phyloP scores from a whole-genome alignment of 306 rosid genomes.

The Dalbergia cultrata region DNA sequence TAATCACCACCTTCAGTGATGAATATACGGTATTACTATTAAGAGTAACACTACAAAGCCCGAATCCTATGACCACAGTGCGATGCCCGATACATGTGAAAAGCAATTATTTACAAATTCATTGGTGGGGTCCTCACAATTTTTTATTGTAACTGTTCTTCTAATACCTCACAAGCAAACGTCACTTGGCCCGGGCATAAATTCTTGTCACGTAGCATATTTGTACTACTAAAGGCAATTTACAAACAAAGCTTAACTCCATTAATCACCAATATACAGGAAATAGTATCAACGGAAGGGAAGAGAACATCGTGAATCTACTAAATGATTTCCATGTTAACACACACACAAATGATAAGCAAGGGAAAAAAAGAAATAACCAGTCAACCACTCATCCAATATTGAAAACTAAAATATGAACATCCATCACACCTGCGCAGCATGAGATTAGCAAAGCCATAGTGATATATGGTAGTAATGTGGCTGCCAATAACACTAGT shows the following conservation, averaged over 20 bases:
- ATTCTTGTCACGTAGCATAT: too few relatives aligned
- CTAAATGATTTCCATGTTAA: background rate
- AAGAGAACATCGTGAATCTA: background rate
- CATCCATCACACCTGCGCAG: constrained; percentile 70
- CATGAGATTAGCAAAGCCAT: constrained; percentile 98
- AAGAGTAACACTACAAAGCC: too few relatives aligned
- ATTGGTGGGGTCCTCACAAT: too few relatives aligned
- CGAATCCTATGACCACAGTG: too few relatives aligned
- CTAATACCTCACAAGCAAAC: too few relatives aligned
- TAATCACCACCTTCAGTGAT: background rate
- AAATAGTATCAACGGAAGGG: background rate
- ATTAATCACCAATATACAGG: background rate
- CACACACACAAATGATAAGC: background rate
- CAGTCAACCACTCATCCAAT: background rate
- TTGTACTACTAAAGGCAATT: background rate
- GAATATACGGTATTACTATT: background rate
- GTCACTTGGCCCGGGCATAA: too few relatives aligned
- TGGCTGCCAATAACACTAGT: constrained; percentile 91
- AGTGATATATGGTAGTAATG: constrained; percentile 90
- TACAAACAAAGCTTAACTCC: background rate
- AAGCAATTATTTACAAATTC: too few relatives aligned
- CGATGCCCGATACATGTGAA: too few relatives aligned
- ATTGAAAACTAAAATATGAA: background rate
- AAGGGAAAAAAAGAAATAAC: background rate
- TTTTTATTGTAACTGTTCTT: too few relatives aligned